Evolutionary conservation across 495 filamentous ascomycete genomes (phyloP).

Genomic region (Penicillium macrosclerotiorum): DNA sequence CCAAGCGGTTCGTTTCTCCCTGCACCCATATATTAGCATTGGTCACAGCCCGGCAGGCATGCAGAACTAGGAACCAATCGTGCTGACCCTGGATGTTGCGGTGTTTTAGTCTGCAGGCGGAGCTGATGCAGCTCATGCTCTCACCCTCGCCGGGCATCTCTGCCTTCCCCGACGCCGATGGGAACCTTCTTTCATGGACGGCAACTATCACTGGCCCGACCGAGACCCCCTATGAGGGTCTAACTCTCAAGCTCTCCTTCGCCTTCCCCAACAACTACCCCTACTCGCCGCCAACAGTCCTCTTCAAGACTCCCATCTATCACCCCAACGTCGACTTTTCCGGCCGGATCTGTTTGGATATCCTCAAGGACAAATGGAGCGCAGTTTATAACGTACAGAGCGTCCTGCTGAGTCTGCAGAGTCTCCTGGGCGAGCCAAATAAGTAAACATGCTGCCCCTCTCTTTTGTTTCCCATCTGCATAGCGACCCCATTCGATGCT

Average conservation of each 20-base stretch:
- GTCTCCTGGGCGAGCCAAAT: slow-evolving; percentile 93
- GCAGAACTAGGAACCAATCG: too few relatives aligned
- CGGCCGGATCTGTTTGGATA: slow-evolving; percentile 91
- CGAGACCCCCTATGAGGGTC: slow-evolving; percentile 84
- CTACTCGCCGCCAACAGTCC: slow-evolving; percentile 85
- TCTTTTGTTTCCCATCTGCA: too few relatives aligned
- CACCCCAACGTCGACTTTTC: slow-evolving; percentile 94
- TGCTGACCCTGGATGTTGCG: slow-evolving; percentile 4
- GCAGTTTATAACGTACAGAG: slow-evolving; percentile 92
- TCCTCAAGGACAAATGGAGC: slow-evolving; percentile 98
- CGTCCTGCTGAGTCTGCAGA: slow-evolving; percentile 90
- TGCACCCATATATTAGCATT: too few relatives aligned
- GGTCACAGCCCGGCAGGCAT: too few relatives aligned
- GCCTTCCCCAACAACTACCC: slow-evolving; percentile 91
- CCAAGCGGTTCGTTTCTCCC: slow-evolving; percentile 61
- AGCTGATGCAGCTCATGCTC: slow-evolving; percentile 97
- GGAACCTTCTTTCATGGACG: slow-evolving; percentile 87
- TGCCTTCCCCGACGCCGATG: slow-evolving; percentile 87
- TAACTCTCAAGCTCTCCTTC: slow-evolving; percentile 92
- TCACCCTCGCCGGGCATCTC: slow-evolving; percentile 89
- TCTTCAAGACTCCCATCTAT: slow-evolving; percentile 92
- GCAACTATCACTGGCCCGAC: slow-evolving; percentile 90
- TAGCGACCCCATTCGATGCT: too few relatives aligned
- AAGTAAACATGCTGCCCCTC: slow-evolving; percentile 61
- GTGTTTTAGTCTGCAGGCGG: slow-evolving; percentile 76